These are phyloP conservation scores for Flaveria brownii DNA, from an alignment of 129 eudicot species.

Conservation along the genomic window DNA sequence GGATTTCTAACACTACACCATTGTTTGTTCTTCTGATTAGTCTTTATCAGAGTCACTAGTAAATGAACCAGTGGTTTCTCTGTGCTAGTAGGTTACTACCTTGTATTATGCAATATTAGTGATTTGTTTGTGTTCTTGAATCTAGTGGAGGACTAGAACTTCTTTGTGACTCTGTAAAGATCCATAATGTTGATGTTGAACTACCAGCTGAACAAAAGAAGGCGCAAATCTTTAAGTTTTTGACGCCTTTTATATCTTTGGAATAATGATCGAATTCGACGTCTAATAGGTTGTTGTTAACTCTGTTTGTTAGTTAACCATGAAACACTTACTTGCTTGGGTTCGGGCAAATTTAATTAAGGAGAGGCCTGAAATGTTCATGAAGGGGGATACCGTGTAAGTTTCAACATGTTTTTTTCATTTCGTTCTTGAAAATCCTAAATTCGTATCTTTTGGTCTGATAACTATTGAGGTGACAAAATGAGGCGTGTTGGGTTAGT, in stretches of 20 bases:
- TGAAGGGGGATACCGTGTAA: slow-evolving; percentile 94
- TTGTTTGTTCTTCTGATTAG: no score
- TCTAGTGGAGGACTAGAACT: slow-evolving; percentile 90
- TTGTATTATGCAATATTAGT: neutral
- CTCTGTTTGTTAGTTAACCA: slow-evolving; percentile 55
- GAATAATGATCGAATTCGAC: neutral
- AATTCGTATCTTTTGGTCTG: neutral
- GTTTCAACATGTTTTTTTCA: slow-evolving; percentile 31
- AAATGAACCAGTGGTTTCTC: no score
- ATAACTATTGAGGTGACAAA: neutral
- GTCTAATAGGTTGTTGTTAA: neutral
- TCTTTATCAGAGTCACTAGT: no score
- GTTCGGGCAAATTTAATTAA: slow-evolving; percentile 73
- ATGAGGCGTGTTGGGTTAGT: neutral
- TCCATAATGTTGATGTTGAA: slow-evolving; percentile 68
- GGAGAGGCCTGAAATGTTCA: slow-evolving; percentile 95
- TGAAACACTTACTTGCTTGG: slow-evolving; percentile 87
- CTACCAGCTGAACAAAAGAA: slow-evolving; percentile 54
- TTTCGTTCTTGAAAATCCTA: neutral
- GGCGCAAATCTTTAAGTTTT: slow-evolving; percentile 37
- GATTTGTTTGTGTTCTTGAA: neutral
- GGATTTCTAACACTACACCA: no score
- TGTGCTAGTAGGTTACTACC: no score
- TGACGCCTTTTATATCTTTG: neutral
- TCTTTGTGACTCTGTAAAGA: slow-evolving; percentile 83